These are phyloP conservation scores for Phytophthora pini DNA, from an alignment of 352 stramenopile genomes.

Conservation along the genomic window DNA sequence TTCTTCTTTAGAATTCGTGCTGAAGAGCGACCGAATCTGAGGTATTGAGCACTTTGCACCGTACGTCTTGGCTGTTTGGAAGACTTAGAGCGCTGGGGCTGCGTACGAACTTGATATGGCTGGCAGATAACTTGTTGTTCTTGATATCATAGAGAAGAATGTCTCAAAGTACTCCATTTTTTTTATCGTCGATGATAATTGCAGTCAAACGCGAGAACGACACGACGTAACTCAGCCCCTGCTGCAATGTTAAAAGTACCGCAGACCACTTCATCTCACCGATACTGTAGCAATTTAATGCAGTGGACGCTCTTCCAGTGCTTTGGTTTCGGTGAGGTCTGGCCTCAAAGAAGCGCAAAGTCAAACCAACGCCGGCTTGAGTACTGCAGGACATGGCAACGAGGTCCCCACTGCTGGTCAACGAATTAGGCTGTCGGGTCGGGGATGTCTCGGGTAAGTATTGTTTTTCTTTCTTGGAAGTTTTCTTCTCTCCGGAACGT, in stretches of 20 bases:
- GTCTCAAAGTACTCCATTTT: no score
- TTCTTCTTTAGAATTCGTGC: constrained; percentile 27
- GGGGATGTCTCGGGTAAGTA: not conserved
- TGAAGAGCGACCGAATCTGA: constrained; percentile 17
- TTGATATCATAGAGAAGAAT: not conserved
- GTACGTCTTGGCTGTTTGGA: constrained; percentile 6
- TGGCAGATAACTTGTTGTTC: not conserved
- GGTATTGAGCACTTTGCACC: constrained; percentile 1
- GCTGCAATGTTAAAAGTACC: constrained; percentile 2
- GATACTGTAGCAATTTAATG: not conserved
- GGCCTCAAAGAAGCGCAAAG: not conserved
- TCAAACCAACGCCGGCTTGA: not conserved
- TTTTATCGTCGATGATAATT: no score
- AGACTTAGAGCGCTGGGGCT: not conserved
- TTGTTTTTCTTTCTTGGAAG: constrained; percentile 10
- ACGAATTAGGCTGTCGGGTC: not conserved
- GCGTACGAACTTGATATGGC: not conserved
- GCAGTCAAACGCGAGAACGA: not conserved
- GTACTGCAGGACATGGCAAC: constrained; percentile 2
- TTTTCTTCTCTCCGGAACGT: not conserved
- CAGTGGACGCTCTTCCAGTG: not conserved
- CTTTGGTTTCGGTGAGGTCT: constrained; percentile 6
- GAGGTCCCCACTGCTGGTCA: not conserved
- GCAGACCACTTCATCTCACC: constrained; percentile 2
- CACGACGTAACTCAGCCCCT: not conserved